Percentiles rank a stretch among this genome's conserved stretches.
Conservation (phyloP, 345 rosid genomes). For the Noccaea caerulescens region DNA sequence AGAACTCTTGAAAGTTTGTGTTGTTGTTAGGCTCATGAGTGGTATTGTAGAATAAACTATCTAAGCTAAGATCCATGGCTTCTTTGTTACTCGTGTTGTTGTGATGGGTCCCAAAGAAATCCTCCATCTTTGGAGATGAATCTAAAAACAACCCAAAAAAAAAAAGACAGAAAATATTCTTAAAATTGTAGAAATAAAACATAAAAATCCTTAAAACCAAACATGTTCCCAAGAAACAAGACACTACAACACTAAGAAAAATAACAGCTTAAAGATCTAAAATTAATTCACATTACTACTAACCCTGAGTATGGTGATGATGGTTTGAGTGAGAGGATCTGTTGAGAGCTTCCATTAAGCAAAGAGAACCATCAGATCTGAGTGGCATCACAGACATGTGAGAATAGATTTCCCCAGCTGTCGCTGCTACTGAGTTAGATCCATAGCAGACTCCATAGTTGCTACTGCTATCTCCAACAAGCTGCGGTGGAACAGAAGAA, state of each 20-base stretch:
- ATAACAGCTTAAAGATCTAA: neutral
- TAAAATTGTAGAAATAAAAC: slow-evolving; percentile 1
- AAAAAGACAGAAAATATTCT: slow-evolving; percentile 11
- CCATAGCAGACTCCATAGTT: slow-evolving; percentile 59
- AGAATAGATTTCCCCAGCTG: slow-evolving; percentile 51
- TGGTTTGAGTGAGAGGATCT: slow-evolving; percentile 58
- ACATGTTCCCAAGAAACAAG: slow-evolving; percentile 39
- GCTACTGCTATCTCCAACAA: slow-evolving; percentile 47
- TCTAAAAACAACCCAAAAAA: slow-evolving; percentile 45
- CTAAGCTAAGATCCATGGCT: slow-evolving; percentile 79
- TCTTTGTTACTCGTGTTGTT: slow-evolving; percentile 59
- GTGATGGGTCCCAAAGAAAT: slow-evolving; percentile 90
- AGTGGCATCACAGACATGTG: slow-evolving; percentile 82
- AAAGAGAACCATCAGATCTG: slow-evolving; percentile 94
- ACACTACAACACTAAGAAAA: slow-evolving; percentile 21
- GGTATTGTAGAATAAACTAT: slow-evolving; percentile 60
- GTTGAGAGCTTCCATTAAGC: slow-evolving; percentile 81
- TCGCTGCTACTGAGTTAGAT: slow-evolving; percentile 35
- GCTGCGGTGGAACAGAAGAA: slow-evolving; percentile 36
- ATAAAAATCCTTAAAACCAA: slow-evolving; percentile 36
- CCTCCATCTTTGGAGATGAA: slow-evolving; percentile 84
- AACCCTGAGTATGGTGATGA: slow-evolving; percentile 61
- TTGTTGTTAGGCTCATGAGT: slow-evolving; percentile 50
- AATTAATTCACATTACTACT: slow-evolving; percentile 15
- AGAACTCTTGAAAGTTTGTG: slow-evolving; percentile 47